phyloP scores from a whole-genome alignment of 306 rosid genomes.

The Phaseolus lunatus region DNA sequence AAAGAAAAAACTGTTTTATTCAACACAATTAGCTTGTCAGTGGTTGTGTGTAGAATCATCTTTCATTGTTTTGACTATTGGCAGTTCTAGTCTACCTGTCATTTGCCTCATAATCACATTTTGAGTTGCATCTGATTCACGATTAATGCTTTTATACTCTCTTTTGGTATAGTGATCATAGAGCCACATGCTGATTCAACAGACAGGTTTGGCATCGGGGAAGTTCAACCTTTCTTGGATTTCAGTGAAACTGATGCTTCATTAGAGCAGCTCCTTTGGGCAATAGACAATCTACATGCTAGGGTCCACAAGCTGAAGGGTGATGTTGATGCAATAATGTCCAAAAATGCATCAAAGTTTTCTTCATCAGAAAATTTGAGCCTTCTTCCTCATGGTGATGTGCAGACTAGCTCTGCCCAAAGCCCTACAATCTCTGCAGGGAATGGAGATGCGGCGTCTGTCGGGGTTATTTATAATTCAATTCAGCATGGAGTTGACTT shows the following conservation, averaged over 20 bases:
- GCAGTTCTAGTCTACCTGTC: constrained; percentile 29
- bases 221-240: constrained; percentile 61
- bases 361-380: constrained; percentile 82
- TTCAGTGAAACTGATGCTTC: constrained; percentile 56
- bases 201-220: constrained; percentile 55
- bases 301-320: constrained; percentile 76
- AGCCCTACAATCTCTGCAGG: constrained; percentile 77
- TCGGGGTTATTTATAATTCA: constrained; percentile 60
- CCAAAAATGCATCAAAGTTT: constrained; percentile 69
- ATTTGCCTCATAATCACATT: constrained; percentile 40
- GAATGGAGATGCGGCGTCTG: constrained; percentile 68
- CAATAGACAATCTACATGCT: constrained; percentile 68
- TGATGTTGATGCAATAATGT: constrained; percentile 61
- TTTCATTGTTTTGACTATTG: constrained; percentile 28
- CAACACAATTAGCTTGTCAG: constrained; percentile 33
- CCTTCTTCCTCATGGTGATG: constrained; percentile 70
- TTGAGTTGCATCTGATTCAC: constrained; percentile 32
- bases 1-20: not conserved
- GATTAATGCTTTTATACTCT: constrained; percentile 31
- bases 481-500: constrained; percentile 59
- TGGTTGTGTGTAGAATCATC: constrained; percentile 26
- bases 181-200: constrained; percentile 55
- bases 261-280: constrained; percentile 75
- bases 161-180: constrained; percentile 54
- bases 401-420: constrained; percentile 74